Base-by-base conservation (phyloP, 257 asterid genomes). In the Ligustrum vulgare region DNA sequence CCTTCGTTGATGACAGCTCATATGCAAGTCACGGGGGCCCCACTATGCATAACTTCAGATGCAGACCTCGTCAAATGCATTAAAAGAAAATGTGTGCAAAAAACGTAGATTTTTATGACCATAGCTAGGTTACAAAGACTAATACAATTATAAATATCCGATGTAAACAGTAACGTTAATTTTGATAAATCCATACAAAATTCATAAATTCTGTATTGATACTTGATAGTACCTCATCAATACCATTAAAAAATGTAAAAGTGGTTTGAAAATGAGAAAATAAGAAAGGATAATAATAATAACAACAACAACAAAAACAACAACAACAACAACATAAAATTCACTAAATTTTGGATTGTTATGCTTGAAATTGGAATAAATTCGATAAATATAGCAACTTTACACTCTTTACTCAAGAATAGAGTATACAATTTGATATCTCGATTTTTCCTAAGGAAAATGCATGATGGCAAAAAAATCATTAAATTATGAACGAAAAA, bases 191-290 rank as follows among this genome's bases (percentile, higher is more conserved):
- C 8, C 60, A 63, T 32, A 23, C n/a, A 15, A 47, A 28, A 5
- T 41, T 28, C 63, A 70, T 51, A 31, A 36, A 11, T 13, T 69
- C 7, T 11, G 34, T 60, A 33, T 66, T 39, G 67, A 56, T 72
- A 45, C 23, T 66, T 39, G 67, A 67, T 72, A 45, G 15, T 23
- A 20, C 22, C 39, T 67, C 71, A 78, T 78, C 45, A 72, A 79
- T 69, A 62, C 39, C 47, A 31, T 67, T 67, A 15, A 67, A 49
- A 28, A 33, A 34, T 4, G 63, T 63, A 1, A 64, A 45, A 62
- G 72, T 22, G 58, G 49, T 67, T 39, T 32, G 51, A 5, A n/a
- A 7, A 60, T 60, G n/a, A 60, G 33, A 9, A 60, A 23, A 22
- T 5, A 8, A 25, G 67, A 60, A 3, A 60, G 8, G 25, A 51